Conservation (phyloP, 495 filamentous ascomycete genomes). For the Penicillium arizonense region DNA sequence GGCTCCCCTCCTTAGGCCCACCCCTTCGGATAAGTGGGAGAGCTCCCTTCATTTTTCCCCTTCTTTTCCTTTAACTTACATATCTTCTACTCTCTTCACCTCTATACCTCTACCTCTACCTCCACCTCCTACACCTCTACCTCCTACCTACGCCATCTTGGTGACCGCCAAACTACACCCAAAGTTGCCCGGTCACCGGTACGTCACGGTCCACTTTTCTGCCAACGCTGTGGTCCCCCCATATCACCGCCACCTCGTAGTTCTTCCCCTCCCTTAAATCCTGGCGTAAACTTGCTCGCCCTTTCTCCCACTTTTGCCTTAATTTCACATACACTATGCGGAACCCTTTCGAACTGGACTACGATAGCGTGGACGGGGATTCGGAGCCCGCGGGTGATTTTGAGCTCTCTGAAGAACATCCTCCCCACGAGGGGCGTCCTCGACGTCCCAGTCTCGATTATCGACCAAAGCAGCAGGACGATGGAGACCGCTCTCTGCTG, state of each 20-base stretch:
- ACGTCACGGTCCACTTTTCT: constrained; percentile 34
- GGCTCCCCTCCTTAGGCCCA: constrained; percentile 12
- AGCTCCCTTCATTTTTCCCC: constrained; percentile 5
- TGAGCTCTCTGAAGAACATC: constrained; percentile 9
- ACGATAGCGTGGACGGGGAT: constrained; percentile 33
- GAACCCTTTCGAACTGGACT: constrained; percentile 43
- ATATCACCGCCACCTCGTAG: constrained; percentile 16
- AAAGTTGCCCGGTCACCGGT: constrained; percentile 14
- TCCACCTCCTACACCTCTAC: neutral
- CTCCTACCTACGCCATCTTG: neutral
- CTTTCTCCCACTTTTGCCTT: neutral
- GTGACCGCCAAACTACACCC: neutral
- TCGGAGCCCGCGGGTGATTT: constrained; percentile 28
- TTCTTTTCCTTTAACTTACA: constrained; percentile 3
- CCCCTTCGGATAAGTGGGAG: constrained; percentile 11
- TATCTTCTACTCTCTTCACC: constrained; percentile 1
- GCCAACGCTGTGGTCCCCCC: constrained; percentile 15
- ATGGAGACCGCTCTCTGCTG: constrained; percentile 43
- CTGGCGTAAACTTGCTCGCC: constrained; percentile 14
- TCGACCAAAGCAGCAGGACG: constrained; percentile 29
- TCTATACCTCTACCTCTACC: neutral
- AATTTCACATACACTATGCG: constrained; percentile 25
- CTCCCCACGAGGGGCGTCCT: neutral
- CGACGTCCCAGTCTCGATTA: constrained; percentile 23
- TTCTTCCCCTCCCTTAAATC: constrained; percentile 11